These are phyloP conservation scores for Arabis alpina DNA, from an alignment of 345 rosid genomes.

Conservation along the genomic window DNA sequence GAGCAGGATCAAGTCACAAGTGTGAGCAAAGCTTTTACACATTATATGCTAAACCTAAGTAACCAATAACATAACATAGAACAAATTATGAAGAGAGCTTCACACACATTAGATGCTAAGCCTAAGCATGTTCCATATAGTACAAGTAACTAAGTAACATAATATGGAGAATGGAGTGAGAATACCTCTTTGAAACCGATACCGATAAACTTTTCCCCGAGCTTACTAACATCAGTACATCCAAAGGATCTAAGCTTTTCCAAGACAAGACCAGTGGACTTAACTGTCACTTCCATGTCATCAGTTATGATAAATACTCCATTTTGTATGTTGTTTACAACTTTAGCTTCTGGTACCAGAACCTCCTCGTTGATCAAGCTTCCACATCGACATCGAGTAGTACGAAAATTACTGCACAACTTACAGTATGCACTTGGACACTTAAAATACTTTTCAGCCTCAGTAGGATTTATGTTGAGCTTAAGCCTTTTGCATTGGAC, in stretches of 20 bases:
- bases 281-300: conserved; percentile 27
- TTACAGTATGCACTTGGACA: not conserved
- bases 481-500: conserved; percentile 11
- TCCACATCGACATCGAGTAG: not conserved
- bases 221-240: conserved; percentile 19
- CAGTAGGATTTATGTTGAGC: conserved; percentile 22
- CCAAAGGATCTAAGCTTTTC: conserved; percentile 9
- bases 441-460: conserved; percentile 9
- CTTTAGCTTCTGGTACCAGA: not conserved
- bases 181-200: conserved; percentile 25
- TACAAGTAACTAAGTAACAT: too few relatives aligned
- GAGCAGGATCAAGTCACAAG: too few relatives aligned
- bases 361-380: not conserved
- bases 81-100: too few relatives aligned
- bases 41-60: too few relatives aligned
- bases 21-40: too few relatives aligned
- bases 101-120: too few relatives aligned
- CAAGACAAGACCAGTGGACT: conserved; percentile 22
- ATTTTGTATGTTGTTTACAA: not conserved
- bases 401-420: not conserved
- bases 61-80: too few relatives aligned
- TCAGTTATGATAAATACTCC: conserved; percentile 35
- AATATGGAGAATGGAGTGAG: too few relatives aligned
- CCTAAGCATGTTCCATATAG: too few relatives aligned
- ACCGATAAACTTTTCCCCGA: not conserved